Percentiles rank a stretch among this genome's conserved stretches.
Evolutionary conservation across 495 filamentous ascomycete species (phyloP).

Genomic region (Aspergillus sclerotiicarbonarius): DNA sequence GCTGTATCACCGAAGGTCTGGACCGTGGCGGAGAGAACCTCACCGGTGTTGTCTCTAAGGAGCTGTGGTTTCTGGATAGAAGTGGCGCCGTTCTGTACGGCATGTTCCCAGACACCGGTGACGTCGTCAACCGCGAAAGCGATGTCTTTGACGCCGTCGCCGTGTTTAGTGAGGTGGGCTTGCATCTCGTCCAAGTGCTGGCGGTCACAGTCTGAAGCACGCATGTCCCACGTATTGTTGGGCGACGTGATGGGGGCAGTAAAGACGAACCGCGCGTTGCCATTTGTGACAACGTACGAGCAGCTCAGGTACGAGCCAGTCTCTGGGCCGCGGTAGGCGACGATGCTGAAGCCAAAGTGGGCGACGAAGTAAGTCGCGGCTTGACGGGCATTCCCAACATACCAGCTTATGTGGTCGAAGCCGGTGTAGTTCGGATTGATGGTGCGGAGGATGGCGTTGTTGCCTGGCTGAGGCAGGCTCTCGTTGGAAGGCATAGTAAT

Average conservation of each 20-base stretch:
- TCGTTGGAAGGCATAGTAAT: neutral
- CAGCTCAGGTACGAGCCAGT: conserved; percentile 67
- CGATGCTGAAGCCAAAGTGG: conserved; percentile 62
- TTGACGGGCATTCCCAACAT: conserved; percentile 79
- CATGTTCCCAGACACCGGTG: conserved; percentile 58
- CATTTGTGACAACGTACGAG: conserved; percentile 67
- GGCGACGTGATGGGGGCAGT: conserved; percentile 61
- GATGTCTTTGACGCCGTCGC: conserved; percentile 76
- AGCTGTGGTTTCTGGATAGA: conserved; percentile 53
- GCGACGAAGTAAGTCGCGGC: conserved; percentile 69
- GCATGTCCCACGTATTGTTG: conserved; percentile 2
- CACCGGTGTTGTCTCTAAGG: conserved; percentile 40
- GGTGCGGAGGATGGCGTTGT: conserved; percentile 7
- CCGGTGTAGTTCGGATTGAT: conserved; percentile 49
- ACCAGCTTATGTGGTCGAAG: conserved; percentile 76
- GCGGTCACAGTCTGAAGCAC: conserved; percentile 31
- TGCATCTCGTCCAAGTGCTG: conserved; percentile 59
- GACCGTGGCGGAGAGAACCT: conserved; percentile 63
- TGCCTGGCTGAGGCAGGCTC: neutral
- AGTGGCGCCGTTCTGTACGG: conserved; percentile 57
- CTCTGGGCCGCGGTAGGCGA: conserved; percentile 72
- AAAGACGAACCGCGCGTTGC: conserved; percentile 65
- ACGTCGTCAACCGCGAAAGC: conserved; percentile 76
- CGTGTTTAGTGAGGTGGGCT: conserved; percentile 64
- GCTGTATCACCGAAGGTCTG: conserved; percentile 76